Conservation (phyloP, 495 filamentous ascomycete species). For the Cercophora newfieldiana region DNA sequence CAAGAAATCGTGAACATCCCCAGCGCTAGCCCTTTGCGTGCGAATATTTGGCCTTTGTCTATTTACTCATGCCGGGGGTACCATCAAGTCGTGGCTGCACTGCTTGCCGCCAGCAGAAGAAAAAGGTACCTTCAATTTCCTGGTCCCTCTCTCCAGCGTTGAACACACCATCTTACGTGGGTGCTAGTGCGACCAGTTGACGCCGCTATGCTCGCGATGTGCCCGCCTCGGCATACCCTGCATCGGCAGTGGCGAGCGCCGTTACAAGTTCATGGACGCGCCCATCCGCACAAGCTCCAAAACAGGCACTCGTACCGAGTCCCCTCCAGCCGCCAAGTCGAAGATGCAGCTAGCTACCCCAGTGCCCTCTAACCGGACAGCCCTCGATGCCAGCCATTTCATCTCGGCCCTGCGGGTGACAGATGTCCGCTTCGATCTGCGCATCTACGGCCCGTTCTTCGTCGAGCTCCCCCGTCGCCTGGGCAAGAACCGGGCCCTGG, state of each 20-base stretch:
- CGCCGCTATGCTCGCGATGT: slow-evolving; percentile 49
- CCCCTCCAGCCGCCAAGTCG: neutral
- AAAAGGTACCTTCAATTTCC: slow-evolving; percentile 46
- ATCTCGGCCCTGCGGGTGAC: slow-evolving; percentile 20
- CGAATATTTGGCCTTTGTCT: no score
- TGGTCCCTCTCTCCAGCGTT: neutral
- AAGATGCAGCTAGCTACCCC: neutral
- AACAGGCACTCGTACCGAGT: slow-evolving; percentile 6
- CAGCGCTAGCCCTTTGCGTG: no score
- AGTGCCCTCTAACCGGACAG: neutral
- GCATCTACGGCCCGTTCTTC: slow-evolving; percentile 18
- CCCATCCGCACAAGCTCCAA: slow-evolving; percentile 32
- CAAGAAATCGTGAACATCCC: no score
- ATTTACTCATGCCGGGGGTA: slow-evolving; percentile 60
- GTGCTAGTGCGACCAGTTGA: slow-evolving; percentile 27
- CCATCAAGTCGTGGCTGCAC: slow-evolving; percentile 51
- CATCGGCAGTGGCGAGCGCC: slow-evolving; percentile 46
- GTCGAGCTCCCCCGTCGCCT: slow-evolving; percentile 17
- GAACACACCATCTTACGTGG: neutral
- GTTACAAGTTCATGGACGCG: slow-evolving; percentile 45
- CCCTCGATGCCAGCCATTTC: slow-evolving; percentile 13
- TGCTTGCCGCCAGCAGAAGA: slow-evolving; percentile 53
- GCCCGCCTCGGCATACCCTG: slow-evolving; percentile 46
- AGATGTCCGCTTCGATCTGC: slow-evolving; percentile 22
- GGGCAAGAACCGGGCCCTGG: slow-evolving; percentile 20